A percentile compares a stretch with the other conserved stretches of the same genome.
Evolutionary conservation across 1,139 yeast genomes (phyloP).

Genomic region (Pichiaceae sp.): DNA sequence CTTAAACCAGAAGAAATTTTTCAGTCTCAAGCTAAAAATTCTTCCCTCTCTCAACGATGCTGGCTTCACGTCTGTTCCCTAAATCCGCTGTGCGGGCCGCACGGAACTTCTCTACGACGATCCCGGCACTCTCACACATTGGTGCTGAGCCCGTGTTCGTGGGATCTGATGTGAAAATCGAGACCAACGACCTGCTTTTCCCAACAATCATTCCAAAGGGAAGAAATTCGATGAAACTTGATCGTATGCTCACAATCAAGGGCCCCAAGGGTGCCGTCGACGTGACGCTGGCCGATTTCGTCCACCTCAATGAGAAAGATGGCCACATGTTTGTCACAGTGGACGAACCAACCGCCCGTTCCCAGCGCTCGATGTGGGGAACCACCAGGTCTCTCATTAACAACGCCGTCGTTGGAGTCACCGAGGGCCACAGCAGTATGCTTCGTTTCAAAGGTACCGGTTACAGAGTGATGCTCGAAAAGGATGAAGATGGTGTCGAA

Average conservation of each 20-base stretch:
- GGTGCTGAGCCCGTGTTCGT: conserved; percentile 54
- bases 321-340: conserved; percentile 47
- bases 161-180: conserved; percentile 42
- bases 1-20: background rate
- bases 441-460: conserved; percentile 95
- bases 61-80: background rate
- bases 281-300: conserved; percentile 66
- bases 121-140: conserved; percentile 36
- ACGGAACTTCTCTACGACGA: conserved; percentile 23
- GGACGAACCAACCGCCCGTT: conserved; percentile 45
- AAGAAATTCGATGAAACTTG: conserved; percentile 46
- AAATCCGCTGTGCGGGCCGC: background rate
- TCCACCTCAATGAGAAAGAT: conserved; percentile 32
- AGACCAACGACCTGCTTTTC: conserved; percentile 25
- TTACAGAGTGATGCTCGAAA: conserved; percentile 71
- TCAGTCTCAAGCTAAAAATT: background rate
- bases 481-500: conserved; percentile 42
- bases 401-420: conserved; percentile 77
- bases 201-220: conserved; percentile 65
- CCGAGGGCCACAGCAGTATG: conserved; percentile 86
- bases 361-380: conserved; percentile 93
- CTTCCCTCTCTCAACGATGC: background rate
- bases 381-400: conserved; percentile 74
- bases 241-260: conserved; percentile 52
- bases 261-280: conserved; percentile 77